phyloP scores from a whole-genome alignment of 371 early-diverging fungal genomes.

The Lichtheimia ramosa region DNA sequence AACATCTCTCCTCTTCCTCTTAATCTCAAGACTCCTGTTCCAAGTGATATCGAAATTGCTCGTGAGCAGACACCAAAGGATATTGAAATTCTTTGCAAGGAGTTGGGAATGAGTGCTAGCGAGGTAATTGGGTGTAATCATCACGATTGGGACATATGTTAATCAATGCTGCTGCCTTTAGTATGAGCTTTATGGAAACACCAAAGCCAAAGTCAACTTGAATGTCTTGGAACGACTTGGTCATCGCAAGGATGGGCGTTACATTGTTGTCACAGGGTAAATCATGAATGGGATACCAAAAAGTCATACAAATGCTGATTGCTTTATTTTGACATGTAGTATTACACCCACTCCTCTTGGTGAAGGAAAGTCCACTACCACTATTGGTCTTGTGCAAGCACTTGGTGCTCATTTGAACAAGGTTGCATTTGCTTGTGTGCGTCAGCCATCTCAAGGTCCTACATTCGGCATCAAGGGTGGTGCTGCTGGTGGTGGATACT shows the following conservation, averaged over 20 bases:
- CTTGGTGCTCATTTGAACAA: slow-evolving; percentile 90
- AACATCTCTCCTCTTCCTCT: slow-evolving; percentile 67
- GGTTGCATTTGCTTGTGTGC: slow-evolving; percentile 91
- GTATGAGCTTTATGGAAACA: slow-evolving; percentile 85
- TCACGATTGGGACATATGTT: not conserved
- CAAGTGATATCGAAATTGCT: slow-evolving; percentile 94
- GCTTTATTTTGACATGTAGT: slow-evolving; percentile 25
- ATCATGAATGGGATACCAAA: not conserved
- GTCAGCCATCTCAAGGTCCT: slow-evolving; percentile 97
- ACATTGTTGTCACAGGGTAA: slow-evolving; percentile 94
- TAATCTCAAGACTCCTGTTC: slow-evolving; percentile 74
- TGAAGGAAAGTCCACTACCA: slow-evolving; percentile 97
- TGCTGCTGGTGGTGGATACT: slow-evolving; percentile 97
- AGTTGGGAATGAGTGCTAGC: slow-evolving; percentile 72
- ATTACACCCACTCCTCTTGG: slow-evolving; percentile 98
- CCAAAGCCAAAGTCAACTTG: slow-evolving; percentile 89
- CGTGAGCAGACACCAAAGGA: slow-evolving; percentile 83
- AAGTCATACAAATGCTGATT: not conserved
- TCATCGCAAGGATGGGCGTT: slow-evolving; percentile 81
- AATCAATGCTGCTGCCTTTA: slow-evolving; percentile 20
- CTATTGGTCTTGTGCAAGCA: slow-evolving; percentile 93
- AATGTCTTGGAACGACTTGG: slow-evolving; percentile 80
- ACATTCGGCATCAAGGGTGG: slow-evolving; percentile 99
- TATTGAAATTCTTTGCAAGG: slow-evolving; percentile 77
- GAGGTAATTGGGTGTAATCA: slow-evolving; percentile 47